These are phyloP conservation scores for Zizania palustris DNA, from an alignment of 202 grass and related monocot species.

Conservation along the genomic window DNA sequence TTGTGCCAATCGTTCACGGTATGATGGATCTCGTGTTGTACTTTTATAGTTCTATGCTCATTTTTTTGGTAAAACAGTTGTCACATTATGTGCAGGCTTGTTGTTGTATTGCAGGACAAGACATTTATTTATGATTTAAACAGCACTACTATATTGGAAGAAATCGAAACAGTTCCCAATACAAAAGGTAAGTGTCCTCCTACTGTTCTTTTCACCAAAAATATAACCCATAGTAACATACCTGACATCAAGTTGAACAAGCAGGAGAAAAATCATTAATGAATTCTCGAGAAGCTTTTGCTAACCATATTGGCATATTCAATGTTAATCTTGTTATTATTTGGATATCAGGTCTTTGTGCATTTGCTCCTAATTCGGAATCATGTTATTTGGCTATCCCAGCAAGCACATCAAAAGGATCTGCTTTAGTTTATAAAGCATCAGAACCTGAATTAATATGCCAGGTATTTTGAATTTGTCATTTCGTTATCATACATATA, in stretches of 20 bases:
- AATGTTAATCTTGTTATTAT: constrained; percentile 22
- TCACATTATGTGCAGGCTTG: constrained; percentile 80
- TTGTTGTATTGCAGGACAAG: constrained; percentile 92
- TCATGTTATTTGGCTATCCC: constrained; percentile 84
- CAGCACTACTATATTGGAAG: constrained; percentile 75
- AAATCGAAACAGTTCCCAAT: constrained; percentile 87
- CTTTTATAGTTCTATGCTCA: constrained; percentile 16
- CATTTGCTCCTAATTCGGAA: constrained; percentile 89
- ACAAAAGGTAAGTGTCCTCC: constrained; percentile 63
- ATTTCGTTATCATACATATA: constrained; percentile 8
- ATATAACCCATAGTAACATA: neutral
- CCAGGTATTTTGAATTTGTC: constrained; percentile 55
- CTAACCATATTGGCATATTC: constrained; percentile 20
- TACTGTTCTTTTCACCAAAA: neutral
- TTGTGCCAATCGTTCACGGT: neutral
- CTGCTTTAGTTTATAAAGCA: constrained; percentile 87
- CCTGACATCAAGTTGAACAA: neutral
- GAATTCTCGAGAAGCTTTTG: neutral
- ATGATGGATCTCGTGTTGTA: neutral
- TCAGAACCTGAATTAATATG: constrained; percentile 90
- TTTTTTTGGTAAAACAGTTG: constrained; percentile 39
- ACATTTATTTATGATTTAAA: constrained; percentile 88
- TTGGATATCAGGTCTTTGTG: constrained; percentile 76
- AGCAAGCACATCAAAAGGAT: constrained; percentile 89
- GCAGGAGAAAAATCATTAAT: neutral